Evolutionary conservation across 805 yeast species (phyloP).

Genomic region (Millerago galiae): DNA sequence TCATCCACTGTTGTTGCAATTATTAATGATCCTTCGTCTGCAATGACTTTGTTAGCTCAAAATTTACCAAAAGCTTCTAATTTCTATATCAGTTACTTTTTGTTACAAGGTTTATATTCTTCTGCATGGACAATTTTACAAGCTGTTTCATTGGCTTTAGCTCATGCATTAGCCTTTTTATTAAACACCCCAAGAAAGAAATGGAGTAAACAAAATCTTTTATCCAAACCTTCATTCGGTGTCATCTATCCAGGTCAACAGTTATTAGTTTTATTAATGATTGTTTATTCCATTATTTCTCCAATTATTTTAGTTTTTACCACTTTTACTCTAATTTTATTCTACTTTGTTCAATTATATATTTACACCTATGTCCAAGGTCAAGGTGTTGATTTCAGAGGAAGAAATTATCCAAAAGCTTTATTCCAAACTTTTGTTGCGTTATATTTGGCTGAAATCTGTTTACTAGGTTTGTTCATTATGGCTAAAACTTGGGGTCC

Average conservation of each 20-base stretch:
- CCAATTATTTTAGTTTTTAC: conserved; percentile 68
- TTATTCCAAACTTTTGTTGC: conserved; percentile 69
- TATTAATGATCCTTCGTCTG: conserved; percentile 55
- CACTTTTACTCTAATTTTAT: conserved; percentile 47
- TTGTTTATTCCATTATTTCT: conserved; percentile 73
- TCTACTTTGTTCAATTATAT: conserved; percentile 59
- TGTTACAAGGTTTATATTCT: conserved; percentile 73
- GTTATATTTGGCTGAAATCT: conserved; percentile 62
- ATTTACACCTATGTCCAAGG: conserved; percentile 56
- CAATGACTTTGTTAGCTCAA: conserved; percentile 67
- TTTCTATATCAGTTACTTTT: conserved; percentile 78
- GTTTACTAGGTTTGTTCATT: conserved; percentile 65
- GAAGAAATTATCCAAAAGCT: conserved; percentile 68
- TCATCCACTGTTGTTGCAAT: conserved; percentile 68
- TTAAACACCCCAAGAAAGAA: conserved; percentile 89
- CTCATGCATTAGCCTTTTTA: conserved; percentile 65
- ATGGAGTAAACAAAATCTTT: conserved; percentile 68
- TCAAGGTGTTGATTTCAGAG: conserved; percentile 55
- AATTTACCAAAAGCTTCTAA: conserved; percentile 87
- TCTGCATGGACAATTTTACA: conserved; percentile 77
- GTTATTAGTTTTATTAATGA: conserved; percentile 62
- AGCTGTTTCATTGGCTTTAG: conserved; percentile 63
- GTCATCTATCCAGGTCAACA: conserved; percentile 74
- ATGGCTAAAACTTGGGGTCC: conserved; percentile 77
- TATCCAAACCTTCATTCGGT: conserved; percentile 75